These are phyloP conservation scores for Pisolithus orientalis DNA, from an alignment of 768 basidiomycete genomes.

Conservation along the genomic window DNA sequence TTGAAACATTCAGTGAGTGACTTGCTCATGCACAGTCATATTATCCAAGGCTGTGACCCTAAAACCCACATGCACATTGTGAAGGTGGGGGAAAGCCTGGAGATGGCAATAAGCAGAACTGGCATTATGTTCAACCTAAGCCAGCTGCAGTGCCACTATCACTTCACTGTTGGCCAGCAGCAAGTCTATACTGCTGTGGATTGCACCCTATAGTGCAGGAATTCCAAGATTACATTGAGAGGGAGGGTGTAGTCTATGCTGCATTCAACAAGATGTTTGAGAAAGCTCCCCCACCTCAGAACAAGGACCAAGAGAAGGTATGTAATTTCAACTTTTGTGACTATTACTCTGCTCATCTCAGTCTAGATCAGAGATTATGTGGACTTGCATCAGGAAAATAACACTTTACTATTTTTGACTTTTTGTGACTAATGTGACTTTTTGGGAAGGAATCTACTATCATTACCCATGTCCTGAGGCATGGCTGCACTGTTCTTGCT, in stretches of 20 bases:
- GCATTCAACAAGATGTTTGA: constrained; percentile 32
- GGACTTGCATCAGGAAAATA: too few species aligned
- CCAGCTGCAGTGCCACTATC: constrained; percentile 7
- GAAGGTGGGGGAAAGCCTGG: not conserved
- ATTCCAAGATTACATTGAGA: constrained; percentile 25
- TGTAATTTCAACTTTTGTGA: not conserved
- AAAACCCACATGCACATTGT: not conserved
- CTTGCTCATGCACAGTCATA: not conserved
- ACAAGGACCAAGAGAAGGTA: not conserved
- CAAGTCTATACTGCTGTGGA: not conserved
- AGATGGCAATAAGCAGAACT: too few species aligned
- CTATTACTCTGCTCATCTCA: too few species aligned
- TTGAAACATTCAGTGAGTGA: constrained; percentile 11
- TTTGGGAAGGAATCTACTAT: too few species aligned
- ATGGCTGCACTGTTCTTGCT: too few species aligned
- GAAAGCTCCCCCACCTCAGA: not conserved
- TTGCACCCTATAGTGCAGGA: constrained; percentile 12
- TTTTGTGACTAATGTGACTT: too few species aligned
- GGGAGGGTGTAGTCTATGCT: constrained; percentile 20
- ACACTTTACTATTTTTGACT: too few species aligned
- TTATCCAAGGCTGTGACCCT: not conserved
- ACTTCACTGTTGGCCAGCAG: constrained; percentile 15
- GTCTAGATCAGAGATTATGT: not conserved
- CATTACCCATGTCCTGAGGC: too few species aligned
- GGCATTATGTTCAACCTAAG: not conserved